phyloP scores from a whole-genome alignment of 2,329 filamentous ascomycete genomes.

The Clonostachys chloroleuca region DNA sequence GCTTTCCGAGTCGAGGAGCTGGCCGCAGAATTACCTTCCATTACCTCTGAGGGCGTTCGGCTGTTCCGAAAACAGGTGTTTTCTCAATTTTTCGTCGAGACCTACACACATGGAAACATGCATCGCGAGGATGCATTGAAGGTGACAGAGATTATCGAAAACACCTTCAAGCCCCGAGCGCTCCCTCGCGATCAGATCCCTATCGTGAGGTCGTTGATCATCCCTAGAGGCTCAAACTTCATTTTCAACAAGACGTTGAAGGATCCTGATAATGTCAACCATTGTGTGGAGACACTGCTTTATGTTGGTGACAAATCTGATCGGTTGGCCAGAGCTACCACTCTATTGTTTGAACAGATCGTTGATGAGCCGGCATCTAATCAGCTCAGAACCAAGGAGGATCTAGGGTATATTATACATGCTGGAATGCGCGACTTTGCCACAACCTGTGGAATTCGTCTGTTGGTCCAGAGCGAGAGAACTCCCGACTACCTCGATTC shows the following conservation, averaged over 20 bases:
- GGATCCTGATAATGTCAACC: conserved; percentile 85
- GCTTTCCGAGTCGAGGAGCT: conserved; percentile 78
- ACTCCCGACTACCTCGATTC: conserved; percentile 78
- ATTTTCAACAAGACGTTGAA: conserved; percentile 77
- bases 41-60: conserved; percentile 71
- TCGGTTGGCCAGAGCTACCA: conserved; percentile 66
- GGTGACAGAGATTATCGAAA: conserved; percentile 78
- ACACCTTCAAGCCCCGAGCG: conserved; percentile 66
- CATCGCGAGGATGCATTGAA: conserved; percentile 90
- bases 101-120: conserved; percentile 85
- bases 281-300: conserved; percentile 77
- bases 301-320: conserved; percentile 67
- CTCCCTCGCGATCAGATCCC: conserved; percentile 78
- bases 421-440: conserved; percentile 67
- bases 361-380: conserved; percentile 92
- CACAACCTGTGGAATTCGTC: conserved; percentile 81
- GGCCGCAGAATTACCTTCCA: conserved; percentile 67
- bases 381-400: conserved; percentile 92
- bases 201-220: conserved; percentile 69
- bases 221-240: conserved; percentile 78
- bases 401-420: conserved; percentile 95
- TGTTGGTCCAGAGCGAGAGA: conserved; percentile 91
- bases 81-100: conserved; percentile 80
- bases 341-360: conserved; percentile 82
- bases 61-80: conserved; percentile 78